Base-by-base conservation (phyloP, 495 filamentous ascomycete species). In the Aspergillus funiculosus region DNA sequence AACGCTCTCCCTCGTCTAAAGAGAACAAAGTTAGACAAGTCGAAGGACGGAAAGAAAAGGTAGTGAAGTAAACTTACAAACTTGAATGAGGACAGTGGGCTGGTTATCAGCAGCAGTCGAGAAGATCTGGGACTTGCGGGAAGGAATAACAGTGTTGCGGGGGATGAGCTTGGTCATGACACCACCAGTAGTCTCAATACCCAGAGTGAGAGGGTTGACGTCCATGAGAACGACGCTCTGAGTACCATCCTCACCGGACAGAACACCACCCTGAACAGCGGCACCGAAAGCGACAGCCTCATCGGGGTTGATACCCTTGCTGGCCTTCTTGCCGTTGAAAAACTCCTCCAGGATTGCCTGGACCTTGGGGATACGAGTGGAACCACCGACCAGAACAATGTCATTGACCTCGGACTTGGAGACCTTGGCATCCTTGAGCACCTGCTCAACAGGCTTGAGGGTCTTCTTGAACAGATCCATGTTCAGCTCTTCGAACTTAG, bases 401-500 rank as follows among this genome's bases (percentile, higher is more conserved):
- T 94, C 88, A 51, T 90, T 77, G 53, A 94, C 68, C 46, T 94
- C 87, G 41, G 71, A 71, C 80, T 91, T 92, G 78, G 87, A 86
- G 59, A 89, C 79, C 77, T 91, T 89, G 58, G 87, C 85, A 52
- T 94, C 88, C 76, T 88, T 89, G 60, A 94, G 76, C 48, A 94
- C 88, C 77, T 96, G 94, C 74, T 97, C 90, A 46, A 99, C 94
- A 27, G 94, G 94, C 80, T 96, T 95, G 40, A 99, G 82, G 51
- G 94, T 99, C 78, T 87, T 90, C 78, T 90, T 91, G 80, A 99
- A 97, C 50, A 99, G 83, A 66, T 99, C 94, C 56, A 86, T 87
- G 81, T 96, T 96, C 54, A 97, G 77, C 73, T 97, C 94, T 68
- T 99, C 94, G 67, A 99, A 99, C 78, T 96, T 96, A 74, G 92